These are phyloP conservation scores for Cichorium intybus DNA, from an alignment of 140 eudicot species.

Conservation along the genomic window DNA sequence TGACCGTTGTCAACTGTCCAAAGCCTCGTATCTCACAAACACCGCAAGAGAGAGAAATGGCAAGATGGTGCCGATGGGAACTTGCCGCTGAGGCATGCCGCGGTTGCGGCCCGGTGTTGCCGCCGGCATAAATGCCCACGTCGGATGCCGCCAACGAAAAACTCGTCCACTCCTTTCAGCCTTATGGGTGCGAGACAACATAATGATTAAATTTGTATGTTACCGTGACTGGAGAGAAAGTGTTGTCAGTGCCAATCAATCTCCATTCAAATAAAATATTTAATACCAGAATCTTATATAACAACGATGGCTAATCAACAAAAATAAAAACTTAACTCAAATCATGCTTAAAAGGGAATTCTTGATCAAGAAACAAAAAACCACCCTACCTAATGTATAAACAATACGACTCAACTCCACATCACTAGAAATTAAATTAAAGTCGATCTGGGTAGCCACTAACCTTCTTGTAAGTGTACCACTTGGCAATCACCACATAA, in stretches of 20 bases:
- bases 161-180: no score
- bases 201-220: not conserved
- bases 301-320: not conserved
- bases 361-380: not conserved
- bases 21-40: no score
- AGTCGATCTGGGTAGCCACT: constrained; percentile 1
- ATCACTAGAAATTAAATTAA: not conserved
- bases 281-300: not conserved
- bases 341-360: not conserved
- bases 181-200: no score
- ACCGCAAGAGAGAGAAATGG: no score
- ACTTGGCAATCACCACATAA: constrained; percentile 48
- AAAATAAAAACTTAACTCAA: no score
- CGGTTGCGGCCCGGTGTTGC: no score
- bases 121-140: no score
- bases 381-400: constrained; percentile 10
- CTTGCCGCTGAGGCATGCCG: no score
- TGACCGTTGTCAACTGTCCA: no score
- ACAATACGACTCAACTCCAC: not conserved
- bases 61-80: no score
- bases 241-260: not conserved
- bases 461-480: constrained; percentile 60
- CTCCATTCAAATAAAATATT: not conserved
- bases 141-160: no score
- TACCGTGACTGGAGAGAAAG: not conserved